Conservation (phyloP, 805 yeast species). For the Saccharomycopsis sp. region DNA sequence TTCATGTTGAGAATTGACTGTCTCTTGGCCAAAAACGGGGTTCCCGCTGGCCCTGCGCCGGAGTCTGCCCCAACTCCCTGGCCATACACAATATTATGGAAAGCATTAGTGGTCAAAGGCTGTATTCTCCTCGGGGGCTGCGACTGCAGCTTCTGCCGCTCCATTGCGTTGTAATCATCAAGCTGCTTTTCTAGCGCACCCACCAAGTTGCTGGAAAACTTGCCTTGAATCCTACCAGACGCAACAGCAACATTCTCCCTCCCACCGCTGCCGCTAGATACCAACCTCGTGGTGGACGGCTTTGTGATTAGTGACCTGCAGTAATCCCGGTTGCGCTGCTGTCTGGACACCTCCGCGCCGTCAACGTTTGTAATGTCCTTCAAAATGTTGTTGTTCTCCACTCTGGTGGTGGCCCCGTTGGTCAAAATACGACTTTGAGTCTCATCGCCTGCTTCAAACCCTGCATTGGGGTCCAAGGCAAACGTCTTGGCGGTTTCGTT, state of each 20-base stretch:
- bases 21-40: not conserved
- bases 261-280: constrained; percentile 8
- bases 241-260: constrained; percentile 5
- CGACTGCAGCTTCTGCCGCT: too few species aligned
- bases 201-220: constrained; percentile 30
- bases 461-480: constrained; percentile 14
- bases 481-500: constrained; percentile 17
- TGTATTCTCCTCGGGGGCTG: too few species aligned
- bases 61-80: not conserved
- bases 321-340: constrained; percentile 10
- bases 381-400: constrained; percentile 5
- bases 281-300: constrained; percentile 5
- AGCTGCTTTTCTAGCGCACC: constrained; percentile 28
- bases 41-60: too few species aligned
- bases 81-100: too few species aligned
- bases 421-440: too few species aligned
- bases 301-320: constrained; percentile 13
- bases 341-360: not conserved
- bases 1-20: constrained; percentile 4
- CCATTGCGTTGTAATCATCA: constrained; percentile 3
- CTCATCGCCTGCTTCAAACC: constrained; percentile 14
- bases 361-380: constrained; percentile 6
- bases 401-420: not conserved
- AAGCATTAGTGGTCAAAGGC: too few species aligned
- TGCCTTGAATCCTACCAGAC: too few species aligned